Evolutionary conservation across 2,329 filamentous ascomycete species (phyloP), one percentile per base, ranked within the genome.

Genomic region (Ciborinia camelliae): DNA sequence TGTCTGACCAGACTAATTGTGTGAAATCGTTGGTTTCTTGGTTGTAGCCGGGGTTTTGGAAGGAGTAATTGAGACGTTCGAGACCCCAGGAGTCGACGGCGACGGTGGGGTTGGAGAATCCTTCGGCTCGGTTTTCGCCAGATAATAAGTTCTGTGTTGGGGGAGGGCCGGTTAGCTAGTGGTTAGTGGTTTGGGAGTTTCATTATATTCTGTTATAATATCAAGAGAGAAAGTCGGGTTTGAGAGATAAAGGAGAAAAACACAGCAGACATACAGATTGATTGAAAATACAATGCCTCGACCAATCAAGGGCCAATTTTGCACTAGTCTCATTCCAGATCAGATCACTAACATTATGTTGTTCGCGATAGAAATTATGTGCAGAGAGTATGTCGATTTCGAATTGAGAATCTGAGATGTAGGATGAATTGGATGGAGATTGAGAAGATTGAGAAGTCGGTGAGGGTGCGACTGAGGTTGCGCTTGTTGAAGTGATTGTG

Each of bases 121-220:
- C 89, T 5, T 86, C 80, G 9, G 89, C 89, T 4, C 93, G 81
- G 76, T 92, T 93, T 77, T 93, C 90, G 71, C 90, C 90, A 67
- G 86, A 87, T 0, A n/a, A n/a, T n/a, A n/a, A n/a, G 87, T 84
- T 0, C 87, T 86, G 63, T 81, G 81, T 79, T 81, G 35, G 4
- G 14, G 4, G 15, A 18, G 14, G n/a, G 15, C 59, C n/a, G n/a
- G 6, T 26, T 18, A 10, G 30, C 28, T 8, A 9, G 8, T 50
- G 15, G 4, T 18, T 28, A 18, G 4, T 28, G 14, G 26, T 62
- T 67, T 61, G 12, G 20, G 53, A 48, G 23, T 41, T 61, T 23
- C 9, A n/a, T 50, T 59, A 23, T 23, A 45, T 39, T n/a, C n/a
- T n/a, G n/a, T n/a, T n/a, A n/a, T n/a, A n/a, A n/a, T n/a, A n/a